phyloP scores from a whole-genome alignment of 1,139 yeast genomes.

The Suhomyces bokatorum region DNA sequence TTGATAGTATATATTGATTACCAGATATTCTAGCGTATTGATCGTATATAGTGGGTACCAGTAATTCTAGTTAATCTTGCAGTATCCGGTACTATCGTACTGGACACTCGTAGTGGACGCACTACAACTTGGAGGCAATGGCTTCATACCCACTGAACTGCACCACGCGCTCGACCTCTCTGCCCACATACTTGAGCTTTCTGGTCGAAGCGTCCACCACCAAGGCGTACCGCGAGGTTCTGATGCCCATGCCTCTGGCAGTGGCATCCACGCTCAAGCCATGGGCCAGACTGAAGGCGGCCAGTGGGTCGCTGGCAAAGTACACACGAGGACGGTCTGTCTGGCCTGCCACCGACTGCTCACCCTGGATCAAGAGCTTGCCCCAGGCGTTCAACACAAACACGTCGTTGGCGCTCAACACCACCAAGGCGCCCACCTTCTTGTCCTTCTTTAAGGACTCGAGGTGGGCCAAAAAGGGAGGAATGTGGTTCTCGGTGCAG shows the following conservation, averaged over 20 bases:
- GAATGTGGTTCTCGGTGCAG: constrained; percentile 34
- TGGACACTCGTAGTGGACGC: too few relatives aligned
- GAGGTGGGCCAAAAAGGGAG: constrained; percentile 27
- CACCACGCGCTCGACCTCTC: constrained; percentile 32
- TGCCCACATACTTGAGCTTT: constrained; percentile 22
- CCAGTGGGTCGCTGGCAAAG: constrained; percentile 31
- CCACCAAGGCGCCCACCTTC: constrained; percentile 23
- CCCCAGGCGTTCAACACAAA: constrained; percentile 35
- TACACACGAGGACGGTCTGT: constrained; percentile 22
- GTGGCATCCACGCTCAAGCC: constrained; percentile 26
- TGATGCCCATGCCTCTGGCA: constrained; percentile 54
- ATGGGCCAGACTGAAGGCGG: constrained; percentile 23
- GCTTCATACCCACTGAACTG: constrained; percentile 28
- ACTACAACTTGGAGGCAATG: constrained; percentile 14
- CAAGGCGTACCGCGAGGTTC: constrained; percentile 74
- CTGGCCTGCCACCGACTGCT: constrained; percentile 11
- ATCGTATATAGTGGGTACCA: too few relatives aligned
- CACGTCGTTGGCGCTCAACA: constrained; percentile 32
- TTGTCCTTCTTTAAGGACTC: constrained; percentile 21
- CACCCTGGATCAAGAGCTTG: constrained; percentile 26
- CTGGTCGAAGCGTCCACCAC: constrained; percentile 48
- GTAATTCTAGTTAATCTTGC: too few relatives aligned
- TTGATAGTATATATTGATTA: too few relatives aligned
- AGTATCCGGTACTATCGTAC: too few relatives aligned
- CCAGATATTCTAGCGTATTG: too few relatives aligned